These are phyloP conservation scores for Dothistroma pini DNA, from an alignment of 2,329 filamentous ascomycete genomes.

Conservation along the genomic window DNA sequence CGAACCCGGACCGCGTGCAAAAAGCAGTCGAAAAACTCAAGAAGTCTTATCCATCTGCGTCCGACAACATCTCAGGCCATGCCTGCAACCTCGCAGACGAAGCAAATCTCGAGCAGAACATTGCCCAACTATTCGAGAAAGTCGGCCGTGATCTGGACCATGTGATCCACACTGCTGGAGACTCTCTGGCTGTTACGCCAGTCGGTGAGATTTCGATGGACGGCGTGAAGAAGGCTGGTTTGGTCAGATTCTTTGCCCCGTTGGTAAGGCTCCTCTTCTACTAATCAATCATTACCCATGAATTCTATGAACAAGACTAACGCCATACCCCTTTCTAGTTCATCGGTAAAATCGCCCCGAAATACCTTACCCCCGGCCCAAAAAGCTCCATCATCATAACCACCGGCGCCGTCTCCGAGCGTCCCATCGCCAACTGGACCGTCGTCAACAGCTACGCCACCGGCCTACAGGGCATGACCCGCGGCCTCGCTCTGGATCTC, in stretches of 20 bases:
- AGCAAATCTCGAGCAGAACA: constrained; percentile 46
- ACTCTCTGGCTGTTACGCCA: constrained; percentile 40
- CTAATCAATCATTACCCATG: neutral
- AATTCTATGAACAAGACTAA: neutral
- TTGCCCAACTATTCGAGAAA: constrained; percentile 46
- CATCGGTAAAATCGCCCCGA: constrained; percentile 49
- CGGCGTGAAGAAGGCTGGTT: constrained; percentile 41
- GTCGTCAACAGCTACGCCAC: constrained; percentile 49
- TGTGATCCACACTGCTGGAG: constrained; percentile 56
- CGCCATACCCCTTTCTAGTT: constrained; percentile 28
- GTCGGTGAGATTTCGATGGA: constrained; percentile 43
- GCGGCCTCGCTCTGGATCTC: constrained; percentile 59
- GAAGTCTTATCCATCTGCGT: constrained; percentile 42
- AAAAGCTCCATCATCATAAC: constrained; percentile 55
- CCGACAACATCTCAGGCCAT: constrained; percentile 41
- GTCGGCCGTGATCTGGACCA: constrained; percentile 48
- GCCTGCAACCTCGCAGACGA: constrained; percentile 48
- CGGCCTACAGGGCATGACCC: constrained; percentile 52
- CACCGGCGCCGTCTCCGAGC: constrained; percentile 50
- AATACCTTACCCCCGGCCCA: constrained; percentile 43
- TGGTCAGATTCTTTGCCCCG: constrained; percentile 51
- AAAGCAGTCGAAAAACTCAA: constrained; percentile 46
- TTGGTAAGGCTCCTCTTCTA: constrained; percentile 26
- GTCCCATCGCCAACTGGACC: constrained; percentile 52
- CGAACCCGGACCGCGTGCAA: constrained; percentile 49